Percentiles rank a stretch among this genome's conserved stretches.
phyloP scores from a whole-genome alignment of 345 rosid genomes.

The Eucalyptus brandiana region DNA sequence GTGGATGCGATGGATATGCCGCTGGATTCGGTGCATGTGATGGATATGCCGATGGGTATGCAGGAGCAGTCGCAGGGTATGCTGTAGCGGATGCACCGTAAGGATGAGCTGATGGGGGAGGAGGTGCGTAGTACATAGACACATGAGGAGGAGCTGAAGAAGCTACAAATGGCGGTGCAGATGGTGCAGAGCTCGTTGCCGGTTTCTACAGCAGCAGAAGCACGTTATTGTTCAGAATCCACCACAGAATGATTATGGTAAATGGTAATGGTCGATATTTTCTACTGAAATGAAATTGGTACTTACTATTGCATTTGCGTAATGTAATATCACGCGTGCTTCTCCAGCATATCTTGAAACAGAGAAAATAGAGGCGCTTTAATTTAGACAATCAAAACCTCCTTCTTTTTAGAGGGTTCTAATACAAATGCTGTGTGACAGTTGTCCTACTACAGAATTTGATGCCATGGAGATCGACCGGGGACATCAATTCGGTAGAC shows the following conservation, averaged over 20 bases:
- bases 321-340: slow-evolving; percentile 61
- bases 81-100: neutral
- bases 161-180: slow-evolving; percentile 28
- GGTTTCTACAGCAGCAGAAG: slow-evolving; percentile 31
- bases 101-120: slow-evolving; percentile 14
- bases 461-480: neutral
- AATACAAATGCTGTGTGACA: neutral
- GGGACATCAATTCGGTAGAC: neutral
- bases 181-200: slow-evolving; percentile 9
- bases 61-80: slow-evolving; percentile 2
- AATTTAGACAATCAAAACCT: neutral
- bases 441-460: neutral
- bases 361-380: neutral
- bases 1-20: slow-evolving; percentile 2
- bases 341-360: slow-evolving; percentile 73
- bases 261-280: neutral
- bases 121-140: neutral
- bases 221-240: neutral
- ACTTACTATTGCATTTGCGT: slow-evolving; percentile 49
- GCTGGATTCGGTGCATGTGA: neutral
- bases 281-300: neutral
- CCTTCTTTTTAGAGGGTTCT: neutral
- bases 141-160: slow-evolving; percentile 5
- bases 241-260: neutral
- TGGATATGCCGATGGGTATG: slow-evolving; percentile 13